Base-by-base conservation (phyloP, 495 filamentous ascomycete species). In the Rusavskia elegans region DNA sequence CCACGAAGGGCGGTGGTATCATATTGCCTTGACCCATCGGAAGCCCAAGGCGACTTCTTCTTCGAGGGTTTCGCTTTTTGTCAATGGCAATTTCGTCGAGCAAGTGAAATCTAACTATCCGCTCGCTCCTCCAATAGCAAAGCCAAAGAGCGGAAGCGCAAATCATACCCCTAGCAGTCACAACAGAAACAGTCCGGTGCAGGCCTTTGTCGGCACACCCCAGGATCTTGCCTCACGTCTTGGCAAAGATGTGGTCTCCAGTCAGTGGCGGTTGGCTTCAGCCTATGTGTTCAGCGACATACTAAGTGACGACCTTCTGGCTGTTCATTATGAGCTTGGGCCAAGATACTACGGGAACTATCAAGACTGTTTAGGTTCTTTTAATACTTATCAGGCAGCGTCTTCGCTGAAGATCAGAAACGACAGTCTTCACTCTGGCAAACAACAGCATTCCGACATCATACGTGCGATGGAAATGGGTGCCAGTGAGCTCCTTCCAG, bases 311-410 rank as follows among this genome's bases (percentile, higher is more conserved):
- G 93, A 98, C 62, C 75, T 96, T 51, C 75, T 97, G 21, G 81
- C 90, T 23, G 92, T 97, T 2, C 84, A 90, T 58, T 87, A 83
- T 64, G 85, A 88, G 50, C 80, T 98, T 16, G 89, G 92, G 1
- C 82, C 86, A 20, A 81, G 87, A 35, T 98, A 98, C 59, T 80
- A 84, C 64, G 92, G 92, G 2, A 97, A 96, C 61, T 95, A 90
- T 59, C 92, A 98, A 63, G 92, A 98, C 62, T 89, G 87, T 55
- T 73, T 98, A 20, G 92, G 92, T 10, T 90, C 89, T 16, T 95
- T 98, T 60, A 89, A 96, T 61, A 98, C 92, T 0, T 98, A 97
- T 62, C 82, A 82, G 55, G 89, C 93, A n/a, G 96, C 93, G 23
- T 89, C 92, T 17, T 79, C 85, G 25, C 68, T 98, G 25, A 89